A percentile compares a stretch with the other conserved stretches of the same genome.
These are phyloP conservation scores for Collybia sp. DNA, from an alignment of 768 basidiomycete species.

Conservation along the genomic window DNA sequence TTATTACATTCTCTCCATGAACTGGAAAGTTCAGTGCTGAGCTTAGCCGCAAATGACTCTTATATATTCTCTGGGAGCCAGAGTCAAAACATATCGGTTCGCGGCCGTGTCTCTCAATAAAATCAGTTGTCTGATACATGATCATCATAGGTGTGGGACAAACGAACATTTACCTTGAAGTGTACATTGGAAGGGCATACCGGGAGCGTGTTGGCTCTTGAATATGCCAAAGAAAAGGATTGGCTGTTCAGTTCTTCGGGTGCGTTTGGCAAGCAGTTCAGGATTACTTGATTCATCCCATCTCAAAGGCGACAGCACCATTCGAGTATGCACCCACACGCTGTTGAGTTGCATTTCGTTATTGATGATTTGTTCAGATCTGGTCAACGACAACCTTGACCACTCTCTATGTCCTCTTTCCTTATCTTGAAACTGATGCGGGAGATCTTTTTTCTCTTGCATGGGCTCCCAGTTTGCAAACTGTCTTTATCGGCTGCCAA, in stretches of 20 bases:
- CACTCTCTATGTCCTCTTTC: slow-evolving; percentile 68
- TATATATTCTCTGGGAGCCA: slow-evolving; percentile 86
- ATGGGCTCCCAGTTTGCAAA: slow-evolving; percentile 66
- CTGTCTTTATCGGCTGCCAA: slow-evolving; percentile 85
- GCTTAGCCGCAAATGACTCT: slow-evolving; percentile 64
- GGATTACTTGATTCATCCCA: too few species aligned
- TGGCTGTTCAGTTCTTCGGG: slow-evolving; percentile 94
- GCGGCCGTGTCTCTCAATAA: slow-evolving; percentile 10
- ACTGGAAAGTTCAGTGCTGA: slow-evolving; percentile 64
- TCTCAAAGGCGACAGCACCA: slow-evolving; percentile 85
- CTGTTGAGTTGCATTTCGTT: neutral
- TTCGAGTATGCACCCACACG: slow-evolving; percentile 48
- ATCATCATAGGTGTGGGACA: slow-evolving; percentile 75
- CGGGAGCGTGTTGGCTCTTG: slow-evolving; percentile 78
- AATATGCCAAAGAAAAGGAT: slow-evolving; percentile 65
- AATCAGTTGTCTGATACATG: neutral
- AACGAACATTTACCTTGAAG: slow-evolving; percentile 61
- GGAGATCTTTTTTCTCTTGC: slow-evolving; percentile 86
- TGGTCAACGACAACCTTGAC: slow-evolving; percentile 74
- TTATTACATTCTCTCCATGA: slow-evolving; percentile 72
- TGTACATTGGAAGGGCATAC: slow-evolving; percentile 75
- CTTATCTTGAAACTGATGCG: slow-evolving; percentile 74
- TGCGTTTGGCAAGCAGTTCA: slow-evolving; percentile 22
- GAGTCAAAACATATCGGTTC: slow-evolving; percentile 68
- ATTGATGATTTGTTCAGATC: slow-evolving; percentile 40